These are phyloP conservation scores for Starmerella vitae DNA, from an alignment of 805 yeast species.

Conservation along the genomic window DNA sequence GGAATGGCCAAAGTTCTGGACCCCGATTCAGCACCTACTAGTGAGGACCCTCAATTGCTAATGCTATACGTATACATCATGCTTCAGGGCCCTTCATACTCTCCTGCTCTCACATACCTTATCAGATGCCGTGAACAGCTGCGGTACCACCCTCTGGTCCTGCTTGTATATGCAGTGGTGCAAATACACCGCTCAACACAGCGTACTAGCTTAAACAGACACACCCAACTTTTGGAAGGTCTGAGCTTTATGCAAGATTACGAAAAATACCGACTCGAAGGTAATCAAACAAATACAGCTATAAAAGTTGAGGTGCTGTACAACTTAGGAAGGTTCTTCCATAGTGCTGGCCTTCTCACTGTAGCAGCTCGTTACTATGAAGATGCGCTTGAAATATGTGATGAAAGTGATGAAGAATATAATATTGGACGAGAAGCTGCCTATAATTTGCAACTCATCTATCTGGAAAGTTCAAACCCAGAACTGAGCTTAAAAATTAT, in stretches of 20 bases:
- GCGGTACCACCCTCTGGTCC: constrained; percentile 65
- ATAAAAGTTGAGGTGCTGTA: constrained; percentile 46
- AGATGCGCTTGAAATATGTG: constrained; percentile 36
- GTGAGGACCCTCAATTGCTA: constrained; percentile 47
- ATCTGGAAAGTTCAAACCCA: constrained; percentile 60
- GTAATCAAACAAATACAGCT: constrained; percentile 31
- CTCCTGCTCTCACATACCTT: constrained; percentile 68
- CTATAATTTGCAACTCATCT: constrained; percentile 65
- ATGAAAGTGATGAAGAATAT: constrained; percentile 28
- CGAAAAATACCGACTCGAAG: constrained; percentile 34
- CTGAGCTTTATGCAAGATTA: constrained; percentile 66
- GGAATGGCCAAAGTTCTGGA: constrained; percentile 63
- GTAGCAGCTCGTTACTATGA: constrained; percentile 65
- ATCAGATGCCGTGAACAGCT: constrained; percentile 54
- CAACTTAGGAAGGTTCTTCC: constrained; percentile 76
- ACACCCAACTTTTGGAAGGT: constrained; percentile 78
- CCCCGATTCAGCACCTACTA: constrained; percentile 14
- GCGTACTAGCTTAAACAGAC: constrained; percentile 72
- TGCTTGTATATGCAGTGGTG: constrained; percentile 60
- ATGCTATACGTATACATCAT: constrained; percentile 69
- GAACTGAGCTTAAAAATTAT: constrained; percentile 49
- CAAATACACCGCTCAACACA: constrained; percentile 88
- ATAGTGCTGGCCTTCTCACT: constrained; percentile 61
- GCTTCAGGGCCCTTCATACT: constrained; percentile 68
- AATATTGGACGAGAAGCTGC: constrained; percentile 71